phyloP scores from a whole-genome alignment of 495 filamentous ascomycete species.

The Trichoderma gamsii region DNA sequence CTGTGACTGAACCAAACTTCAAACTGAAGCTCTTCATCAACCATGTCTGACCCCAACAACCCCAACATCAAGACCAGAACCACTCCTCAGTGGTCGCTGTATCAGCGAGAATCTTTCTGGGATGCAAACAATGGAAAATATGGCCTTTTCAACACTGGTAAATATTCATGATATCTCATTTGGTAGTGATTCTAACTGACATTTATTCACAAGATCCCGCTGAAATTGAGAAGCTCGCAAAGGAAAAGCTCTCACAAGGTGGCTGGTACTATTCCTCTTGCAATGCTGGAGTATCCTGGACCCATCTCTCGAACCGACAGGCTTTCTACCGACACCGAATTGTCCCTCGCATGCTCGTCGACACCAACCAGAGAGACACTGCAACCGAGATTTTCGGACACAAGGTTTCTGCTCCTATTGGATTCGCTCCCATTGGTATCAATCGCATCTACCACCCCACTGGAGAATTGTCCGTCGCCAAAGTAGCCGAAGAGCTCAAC shows the following conservation, averaged over 20 bases:
- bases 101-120: constrained; percentile 59
- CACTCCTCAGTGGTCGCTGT: constrained; percentile 56
- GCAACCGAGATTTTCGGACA: constrained; percentile 56
- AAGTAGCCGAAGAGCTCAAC: constrained; percentile 22
- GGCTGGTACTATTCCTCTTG: constrained; percentile 58
- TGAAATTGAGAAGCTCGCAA: constrained; percentile 49
- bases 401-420: constrained; percentile 52
- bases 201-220: constrained; percentile 44
- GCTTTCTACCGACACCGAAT: constrained; percentile 64
- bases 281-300: constrained; percentile 59
- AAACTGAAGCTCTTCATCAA: neutral
- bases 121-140: constrained; percentile 50
- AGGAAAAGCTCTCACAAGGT: constrained; percentile 45
- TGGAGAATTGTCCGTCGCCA: constrained; percentile 50
- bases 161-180: neutral
- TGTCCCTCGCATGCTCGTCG: constrained; percentile 56
- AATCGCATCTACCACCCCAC: constrained; percentile 53
- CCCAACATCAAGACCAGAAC: constrained; percentile 49
- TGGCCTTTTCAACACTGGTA: constrained; percentile 49
- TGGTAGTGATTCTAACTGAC: constrained; percentile 2
- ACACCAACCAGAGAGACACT: constrained; percentile 56
- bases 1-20: too few relatives aligned
- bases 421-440: constrained; percentile 58
- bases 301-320: constrained; percentile 61
- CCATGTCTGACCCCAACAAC: constrained; percentile 43